Conservation (phyloP, 2,329 filamentous ascomycete genomes). For the Lasiodiplodia hormozganensis region DNA sequence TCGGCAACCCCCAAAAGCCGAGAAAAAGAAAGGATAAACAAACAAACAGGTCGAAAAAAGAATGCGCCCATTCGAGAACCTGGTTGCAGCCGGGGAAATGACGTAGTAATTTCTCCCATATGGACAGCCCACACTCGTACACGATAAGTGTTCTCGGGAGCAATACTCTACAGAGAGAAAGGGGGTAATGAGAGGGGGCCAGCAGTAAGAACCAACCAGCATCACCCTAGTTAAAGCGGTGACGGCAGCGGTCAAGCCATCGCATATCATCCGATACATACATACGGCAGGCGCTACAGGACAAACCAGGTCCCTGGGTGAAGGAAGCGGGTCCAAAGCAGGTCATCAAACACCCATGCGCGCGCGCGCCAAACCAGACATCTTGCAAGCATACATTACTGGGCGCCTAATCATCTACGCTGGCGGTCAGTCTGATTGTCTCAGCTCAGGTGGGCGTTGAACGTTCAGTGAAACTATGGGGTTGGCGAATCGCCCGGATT, state of each 20-base stretch:
- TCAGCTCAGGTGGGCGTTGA: background rate
- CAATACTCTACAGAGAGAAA: background rate
- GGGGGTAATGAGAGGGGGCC: background rate
- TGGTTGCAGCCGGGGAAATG: too few species aligned
- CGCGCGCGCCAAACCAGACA: background rate
- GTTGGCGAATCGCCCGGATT: too few species aligned
- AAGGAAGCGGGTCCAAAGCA: background rate
- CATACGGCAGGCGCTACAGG: background rate
- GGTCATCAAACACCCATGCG: conserved; percentile 1
- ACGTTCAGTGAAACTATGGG: too few species aligned
- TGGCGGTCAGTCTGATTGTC: background rate
- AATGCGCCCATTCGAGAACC: too few species aligned
- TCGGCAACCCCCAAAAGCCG: too few species aligned
- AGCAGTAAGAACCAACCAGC: background rate
- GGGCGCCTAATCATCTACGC: conserved; percentile 1
- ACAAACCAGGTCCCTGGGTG: conserved; percentile 11
- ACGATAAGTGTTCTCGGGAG: too few species aligned
- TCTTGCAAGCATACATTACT: background rate
- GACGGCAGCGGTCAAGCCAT: background rate
- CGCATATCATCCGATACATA: conserved; percentile 5
- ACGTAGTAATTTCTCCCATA: too few species aligned
- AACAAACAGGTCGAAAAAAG: too few species aligned
- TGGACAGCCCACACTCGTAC: too few species aligned
- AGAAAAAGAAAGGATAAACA: too few species aligned
- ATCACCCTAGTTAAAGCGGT: background rate